Evolutionary conservation across 2,329 filamentous ascomycete species (phyloP), one percentile per base, ranked within the genome.

Genomic region (Seiridium cupressi): DNA sequence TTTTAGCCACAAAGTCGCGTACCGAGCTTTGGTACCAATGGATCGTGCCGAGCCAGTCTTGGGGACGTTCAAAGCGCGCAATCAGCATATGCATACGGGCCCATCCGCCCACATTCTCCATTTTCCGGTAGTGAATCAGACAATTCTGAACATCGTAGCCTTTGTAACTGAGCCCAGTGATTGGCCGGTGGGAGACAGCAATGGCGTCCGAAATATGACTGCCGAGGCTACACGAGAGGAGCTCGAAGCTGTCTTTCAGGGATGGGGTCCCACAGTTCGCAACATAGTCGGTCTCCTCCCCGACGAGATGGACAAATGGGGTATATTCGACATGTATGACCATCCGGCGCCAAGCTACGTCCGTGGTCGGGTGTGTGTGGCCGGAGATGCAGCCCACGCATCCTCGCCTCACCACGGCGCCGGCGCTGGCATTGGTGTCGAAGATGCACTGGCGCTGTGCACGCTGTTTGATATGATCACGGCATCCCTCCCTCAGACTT

Each of bases 1-100:
- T 2, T 85, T 81, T 64, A 80, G 78, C 0, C 77, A 79, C 54
- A 84, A 84, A 64, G 82, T 81, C 61, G 81, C 78, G 0, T 84
- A 83, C 63, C 75, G 82, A 3, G 80, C 78, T 0, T 62, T 84
- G 32, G 72, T 84, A 3, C 79, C 80, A 0, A 83, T 84, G 78
- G 70, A 74, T 3, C 71, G 78, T 56, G 79, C 80, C 0, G 67
- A 76, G 2, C 69, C 74, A 56, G 72, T 77, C 3, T 62, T 84
- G n/a, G 81, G 81, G 3, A 31, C 8, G 13, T 7, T n/a, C 10
- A 55, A 40, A 35, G 35, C 51, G 34, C 5, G 13, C 35, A 55
- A 55, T n/a, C 13, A 5, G 5, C 10, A 5, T 35, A 38, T 40
- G 32, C 35, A 40, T 35, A 5, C 26, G 4, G 54, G 54, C 5